Base-by-base conservation (phyloP, 805 yeast species). In the Metschnikowia lachancei region DNA sequence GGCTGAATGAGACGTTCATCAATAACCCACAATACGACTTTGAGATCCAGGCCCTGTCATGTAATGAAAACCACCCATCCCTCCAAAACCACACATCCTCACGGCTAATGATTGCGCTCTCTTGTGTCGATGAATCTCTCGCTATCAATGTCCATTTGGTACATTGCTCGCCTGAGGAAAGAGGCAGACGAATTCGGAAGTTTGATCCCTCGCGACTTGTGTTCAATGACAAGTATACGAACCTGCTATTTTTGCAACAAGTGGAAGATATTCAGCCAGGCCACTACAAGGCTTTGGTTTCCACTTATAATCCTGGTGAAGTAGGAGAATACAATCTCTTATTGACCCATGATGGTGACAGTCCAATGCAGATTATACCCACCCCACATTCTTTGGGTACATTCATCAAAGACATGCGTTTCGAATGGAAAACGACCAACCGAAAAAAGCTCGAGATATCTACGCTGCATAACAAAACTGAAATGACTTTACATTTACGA, bases 11-110 rank as follows among this genome's bases (percentile, higher is more conserved):
- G 6, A 61, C 75, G 0, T 83, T 71, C 53, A 56, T 76, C 17
- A 56, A 66, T 9, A 83, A 83, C 51, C 88, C 88, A 0, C 87
- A 81, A 51, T 81, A 67, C 41, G 57, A 52, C 8, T 31, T 75
- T 1, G 58, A 59, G 11, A 58, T 63, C 0, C n/a, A n/a, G n/a
- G n/a, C n/a, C n/a, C n/a, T n/a, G n/a, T n/a, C n/a, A n/a, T n/a
- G n/a, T n/a, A n/a, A n/a, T n/a, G n/a, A n/a, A n/a, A n/a, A n/a
- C n/a, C n/a, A n/a, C n/a, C n/a, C n/a, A n/a, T n/a, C n/a, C n/a
- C n/a, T n/a, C 30, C 47, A 51, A 2, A 46, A 43, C 24, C 24
- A 22, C 8, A 2, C 50, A 62, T 16, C 19, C 17, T 5, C 35
- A 1, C 55, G 55, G 10, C 16, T 51, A 12, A 32, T 36, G 20